Conservation (phyloP, 208 protist species). For the Crithidia fasciculata region DNA sequence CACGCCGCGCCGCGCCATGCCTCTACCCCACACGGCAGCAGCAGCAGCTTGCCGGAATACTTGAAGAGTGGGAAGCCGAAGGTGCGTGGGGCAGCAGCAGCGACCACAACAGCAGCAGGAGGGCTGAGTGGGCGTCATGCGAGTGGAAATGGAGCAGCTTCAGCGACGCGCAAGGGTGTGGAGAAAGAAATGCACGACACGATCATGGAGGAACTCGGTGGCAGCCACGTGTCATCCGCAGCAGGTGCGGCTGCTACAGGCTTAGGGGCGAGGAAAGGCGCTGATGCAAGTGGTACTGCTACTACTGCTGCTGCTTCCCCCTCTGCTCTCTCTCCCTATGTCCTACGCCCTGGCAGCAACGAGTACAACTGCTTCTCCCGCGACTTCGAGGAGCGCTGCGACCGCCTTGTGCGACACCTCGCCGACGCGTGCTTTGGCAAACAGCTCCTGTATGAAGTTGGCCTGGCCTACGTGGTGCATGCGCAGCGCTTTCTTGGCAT, state of each 20-base stretch:
- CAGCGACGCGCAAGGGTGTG: not conserved
- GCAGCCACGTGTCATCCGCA: not conserved
- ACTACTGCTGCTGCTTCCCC: not conserved
- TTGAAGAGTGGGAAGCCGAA: conserved; percentile 24
- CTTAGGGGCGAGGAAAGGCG: not conserved
- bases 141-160: not conserved
- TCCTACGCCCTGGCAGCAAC: conserved; percentile 59
- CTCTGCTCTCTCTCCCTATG: conserved; percentile 29
- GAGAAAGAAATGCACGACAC: conserved; percentile 36
- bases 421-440: conserved; percentile 80
- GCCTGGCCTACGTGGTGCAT: conserved; percentile 73
- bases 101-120: not conserved
- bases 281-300: not conserved
- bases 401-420: conserved; percentile 53
- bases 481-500: conserved; percentile 86
- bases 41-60: conserved; percentile 33
- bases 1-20: not conserved
- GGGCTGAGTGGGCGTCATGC: not conserved
- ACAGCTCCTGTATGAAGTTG: conserved; percentile 78
- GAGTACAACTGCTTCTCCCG: conserved; percentile 78
- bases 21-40: not conserved
- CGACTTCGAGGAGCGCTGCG: conserved; percentile 82
- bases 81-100: not conserved
- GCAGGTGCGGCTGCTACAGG: not conserved
- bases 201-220: conserved; percentile 56